These are phyloP conservation scores for Graphilbum ipis-grandicollis DNA, from an alignment of 2,329 filamentous ascomycete species.

Conservation along the genomic window DNA sequence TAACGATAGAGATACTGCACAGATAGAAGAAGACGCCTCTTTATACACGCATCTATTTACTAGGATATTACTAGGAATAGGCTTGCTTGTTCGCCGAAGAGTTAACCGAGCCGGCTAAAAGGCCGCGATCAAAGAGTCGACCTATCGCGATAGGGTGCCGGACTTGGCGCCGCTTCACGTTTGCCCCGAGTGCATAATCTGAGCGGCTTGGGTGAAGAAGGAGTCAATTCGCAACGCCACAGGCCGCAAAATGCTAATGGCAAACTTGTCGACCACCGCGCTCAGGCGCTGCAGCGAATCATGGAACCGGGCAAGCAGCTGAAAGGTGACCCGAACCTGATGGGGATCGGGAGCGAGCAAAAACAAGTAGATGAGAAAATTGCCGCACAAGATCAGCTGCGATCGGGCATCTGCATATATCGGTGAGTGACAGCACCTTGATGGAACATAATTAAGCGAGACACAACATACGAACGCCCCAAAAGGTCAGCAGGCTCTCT, in stretches of 20 bases:
- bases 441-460: not conserved
- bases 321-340: slow-evolving; percentile 18
- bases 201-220: slow-evolving; percentile 20
- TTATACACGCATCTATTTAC: too few relatives aligned
- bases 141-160: too few relatives aligned
- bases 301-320: slow-evolving; percentile 20
- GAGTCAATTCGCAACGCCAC: slow-evolving; percentile 21
- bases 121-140: too few relatives aligned
- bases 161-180: too few relatives aligned
- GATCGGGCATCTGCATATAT: slow-evolving; percentile 18
- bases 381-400: slow-evolving; percentile 27
- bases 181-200: too few relatives aligned
- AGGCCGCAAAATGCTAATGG: slow-evolving; percentile 17
- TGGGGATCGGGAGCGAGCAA: slow-evolving; percentile 20
- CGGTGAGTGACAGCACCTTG: slow-evolving; percentile 2
- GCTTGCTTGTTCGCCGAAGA: too few relatives aligned
- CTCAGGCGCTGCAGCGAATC: slow-evolving; percentile 18
- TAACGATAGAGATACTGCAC: too few relatives aligned
- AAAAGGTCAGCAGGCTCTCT: slow-evolving; percentile 22
- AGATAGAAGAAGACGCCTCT: too few relatives aligned
- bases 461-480: slow-evolving; percentile 23
- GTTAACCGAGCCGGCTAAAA: too few relatives aligned
- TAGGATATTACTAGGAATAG: too few relatives aligned
- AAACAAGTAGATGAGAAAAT: slow-evolving; percentile 30
- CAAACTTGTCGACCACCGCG: slow-evolving; percentile 14